A percentile compares a stretch with the other conserved stretches of the same genome.
phyloP scores from a whole-genome alignment of 345 rosid species.

The Anastatica hierochuntica region DNA sequence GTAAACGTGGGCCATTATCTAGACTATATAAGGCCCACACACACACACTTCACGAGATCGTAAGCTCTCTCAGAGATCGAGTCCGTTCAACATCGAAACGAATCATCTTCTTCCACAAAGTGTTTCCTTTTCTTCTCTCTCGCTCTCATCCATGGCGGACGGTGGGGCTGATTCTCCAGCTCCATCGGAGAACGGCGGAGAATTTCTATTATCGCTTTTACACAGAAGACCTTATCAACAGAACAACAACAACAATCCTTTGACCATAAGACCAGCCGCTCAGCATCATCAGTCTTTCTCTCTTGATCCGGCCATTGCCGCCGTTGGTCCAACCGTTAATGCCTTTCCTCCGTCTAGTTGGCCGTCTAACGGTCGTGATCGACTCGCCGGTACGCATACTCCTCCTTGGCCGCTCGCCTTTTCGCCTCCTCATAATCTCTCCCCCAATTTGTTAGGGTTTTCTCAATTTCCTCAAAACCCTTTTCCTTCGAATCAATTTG shows the following conservation, averaged over 20 bases:
- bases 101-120: no score
- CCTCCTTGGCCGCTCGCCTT: slow-evolving; percentile 33
- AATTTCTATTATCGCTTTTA: slow-evolving; percentile 70
- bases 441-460: slow-evolving; percentile 44
- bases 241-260: slow-evolving; percentile 17
- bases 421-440: slow-evolving; percentile 26
- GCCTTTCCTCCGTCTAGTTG: slow-evolving; percentile 24
- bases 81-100: no score
- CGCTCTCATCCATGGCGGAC: slow-evolving; percentile 36
- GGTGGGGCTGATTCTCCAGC: slow-evolving; percentile 47
- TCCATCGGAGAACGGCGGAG: slow-evolving; percentile 52
- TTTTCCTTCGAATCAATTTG: slow-evolving; percentile 25
- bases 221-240: slow-evolving; percentile 35
- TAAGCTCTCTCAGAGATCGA: no score
- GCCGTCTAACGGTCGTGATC: slow-evolving; percentile 39
- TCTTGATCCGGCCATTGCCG: slow-evolving; percentile 81
- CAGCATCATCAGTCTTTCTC: slow-evolving; percentile 16
- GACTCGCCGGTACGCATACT: slow-evolving; percentile 17
- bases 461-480: slow-evolving; percentile 31
- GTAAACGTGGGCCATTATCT: no score
- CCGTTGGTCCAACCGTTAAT: slow-evolving; percentile 51
- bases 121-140: no score
- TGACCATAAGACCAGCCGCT: slow-evolving; percentile 12
- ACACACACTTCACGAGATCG: no score
- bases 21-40: no score